A percentile compares a stretch with the other conserved stretches of the same genome.
These are phyloP conservation scores for Lolium multiflorum DNA, from an alignment of 176 grass and related monocot genomes.

Conservation along the genomic window DNA sequence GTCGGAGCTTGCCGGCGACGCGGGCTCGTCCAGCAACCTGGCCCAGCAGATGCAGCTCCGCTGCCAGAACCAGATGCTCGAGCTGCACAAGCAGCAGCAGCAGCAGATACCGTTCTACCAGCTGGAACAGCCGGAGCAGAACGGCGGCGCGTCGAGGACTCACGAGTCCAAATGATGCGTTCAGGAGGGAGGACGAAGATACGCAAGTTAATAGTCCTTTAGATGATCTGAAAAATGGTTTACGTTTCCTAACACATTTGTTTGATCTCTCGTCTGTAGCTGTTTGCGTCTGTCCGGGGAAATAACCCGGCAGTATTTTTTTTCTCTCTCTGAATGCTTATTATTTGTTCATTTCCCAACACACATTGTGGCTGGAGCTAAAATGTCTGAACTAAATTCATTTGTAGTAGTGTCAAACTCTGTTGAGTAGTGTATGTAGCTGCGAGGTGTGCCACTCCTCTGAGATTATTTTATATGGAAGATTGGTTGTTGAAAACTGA, in stretches of 20 bases:
- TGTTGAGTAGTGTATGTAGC: not conserved
- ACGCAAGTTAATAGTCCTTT: slow-evolving; percentile 35
- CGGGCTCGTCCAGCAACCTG: slow-evolving; percentile 53
- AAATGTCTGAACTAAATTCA: slow-evolving; percentile 53
- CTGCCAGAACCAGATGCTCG: slow-evolving; percentile 64
- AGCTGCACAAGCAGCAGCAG: slow-evolving; percentile 66
- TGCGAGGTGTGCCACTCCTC: slow-evolving; percentile 1
- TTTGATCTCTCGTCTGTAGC: slow-evolving; percentile 50
- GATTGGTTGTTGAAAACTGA: not conserved
- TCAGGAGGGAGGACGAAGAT: not conserved
- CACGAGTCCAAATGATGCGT: slow-evolving; percentile 48
- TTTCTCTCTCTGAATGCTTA: slow-evolving; percentile 51
- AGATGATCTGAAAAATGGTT: slow-evolving; percentile 39
- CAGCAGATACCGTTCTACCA: slow-evolving; percentile 70
- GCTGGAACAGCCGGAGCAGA: slow-evolving; percentile 66
- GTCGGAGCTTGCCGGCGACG: slow-evolving; percentile 47
- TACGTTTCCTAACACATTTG: slow-evolving; percentile 64
- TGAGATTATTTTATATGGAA: not conserved
- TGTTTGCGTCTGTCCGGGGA: slow-evolving; percentile 44
- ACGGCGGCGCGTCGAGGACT: slow-evolving; percentile 42
- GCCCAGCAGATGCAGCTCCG: slow-evolving; percentile 61
- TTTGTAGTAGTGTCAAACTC: slow-evolving; percentile 30
- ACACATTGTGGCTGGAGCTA: slow-evolving; percentile 41
- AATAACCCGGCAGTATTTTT: slow-evolving; percentile 32
- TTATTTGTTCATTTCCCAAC: slow-evolving; percentile 43